A percentile compares a stretch with the other conserved stretches of the same genome.
These are phyloP conservation scores for Saturnispora diversa DNA, from an alignment of 805 yeast species.

Conservation along the genomic window DNA sequence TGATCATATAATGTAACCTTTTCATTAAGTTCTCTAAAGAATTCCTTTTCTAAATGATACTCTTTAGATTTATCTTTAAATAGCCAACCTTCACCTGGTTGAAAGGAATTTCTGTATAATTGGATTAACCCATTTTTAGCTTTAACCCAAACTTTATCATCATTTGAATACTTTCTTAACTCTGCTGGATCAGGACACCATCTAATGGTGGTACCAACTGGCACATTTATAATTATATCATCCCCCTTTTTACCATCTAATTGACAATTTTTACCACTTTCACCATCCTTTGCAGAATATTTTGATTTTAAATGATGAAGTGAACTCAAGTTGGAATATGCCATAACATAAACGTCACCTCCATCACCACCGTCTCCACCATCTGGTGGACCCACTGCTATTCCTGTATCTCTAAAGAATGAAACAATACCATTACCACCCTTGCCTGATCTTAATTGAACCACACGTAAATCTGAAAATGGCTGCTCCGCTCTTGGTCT, in stretches of 20 bases:
- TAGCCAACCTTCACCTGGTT: conserved; percentile 80
- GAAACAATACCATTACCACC: conserved; percentile 90
- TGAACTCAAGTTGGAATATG: conserved; percentile 62
- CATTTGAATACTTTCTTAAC: conserved; percentile 24
- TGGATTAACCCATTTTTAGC: conserved; percentile 37
- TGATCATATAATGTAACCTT: conserved; percentile 61
- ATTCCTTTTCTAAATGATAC: conserved; percentile 57
- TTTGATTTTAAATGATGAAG: conserved; percentile 59
- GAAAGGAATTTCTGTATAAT: conserved; percentile 51
- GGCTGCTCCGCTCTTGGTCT: conserved; percentile 40
- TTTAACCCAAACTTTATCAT: conserved; percentile 10
- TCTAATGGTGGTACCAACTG: conserved; percentile 79
- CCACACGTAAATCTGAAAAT: conserved; percentile 59
- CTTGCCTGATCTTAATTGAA: conserved; percentile 62
- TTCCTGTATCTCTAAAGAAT: conserved; percentile 77
- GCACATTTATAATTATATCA: conserved; percentile 75
- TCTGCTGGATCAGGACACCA: conserved; percentile 74
- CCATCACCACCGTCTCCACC: conserved; percentile 99
- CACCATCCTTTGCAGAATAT: conserved; percentile 69
- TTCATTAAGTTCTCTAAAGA: conserved; percentile 55
- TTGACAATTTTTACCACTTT: conserved; percentile 64
- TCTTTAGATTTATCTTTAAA: conserved; percentile 73
- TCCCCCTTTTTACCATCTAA: conserved; percentile 81
- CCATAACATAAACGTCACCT: conserved; percentile 78
- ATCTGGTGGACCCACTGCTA: conserved; percentile 88